Base-by-base conservation (phyloP, 208 protist genomes). In the Crithidia brevicula region DNA sequence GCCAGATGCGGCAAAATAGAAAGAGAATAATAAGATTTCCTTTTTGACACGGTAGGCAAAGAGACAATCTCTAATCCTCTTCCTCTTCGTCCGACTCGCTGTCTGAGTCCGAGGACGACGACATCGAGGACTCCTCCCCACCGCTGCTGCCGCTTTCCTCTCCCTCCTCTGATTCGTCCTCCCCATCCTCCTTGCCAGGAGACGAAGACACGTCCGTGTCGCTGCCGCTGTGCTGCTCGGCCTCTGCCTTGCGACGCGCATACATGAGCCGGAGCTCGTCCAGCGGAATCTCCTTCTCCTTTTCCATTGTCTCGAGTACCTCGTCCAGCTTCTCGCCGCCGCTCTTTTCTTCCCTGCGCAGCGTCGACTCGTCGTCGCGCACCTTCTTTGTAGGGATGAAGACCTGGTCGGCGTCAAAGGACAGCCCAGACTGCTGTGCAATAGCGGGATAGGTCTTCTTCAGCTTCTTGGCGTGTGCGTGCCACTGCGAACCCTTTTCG, bases 241-340 rank as follows among this genome's bases (percentile, higher is more conserved):
- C 66, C 31, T 71, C 64, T 18, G 64, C 54, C 22, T 54, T 71
- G 22, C 52, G 52, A 25, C 60, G 82, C 2, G 61, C 73, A 67
- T 96, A 96, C 72, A 82, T 88, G 34, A 75, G 74, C 6, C 81
- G 74, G 3, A 96, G 81, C 61, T 94, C 83, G 45, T 96, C 89
- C 13, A 96, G 38, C 6, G 92, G 82, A 13, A 94, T 88, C 13
- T 86, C 86, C 62, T 85, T 90, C n/a, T 96, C 89, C 61, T 76
- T 82, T 69, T 92, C 82, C 45, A 96, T 74, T n/a, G 79, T 74
- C 31, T 80, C 64, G n/a, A 96, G 67, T 18, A 95, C 77, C 18
- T 84, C 78, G 16, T 77, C 66, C 25, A 95, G 42, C 52, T 95
- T 77, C 71, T 96, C 89, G 11, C 50, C 64, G n/a, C 68, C 62